Percentiles rank a stretch among this genome's conserved stretches.
Conservation (phyloP, 2,329 filamentous ascomycete genomes). For the Ceratocystis eucalypticola region DNA sequence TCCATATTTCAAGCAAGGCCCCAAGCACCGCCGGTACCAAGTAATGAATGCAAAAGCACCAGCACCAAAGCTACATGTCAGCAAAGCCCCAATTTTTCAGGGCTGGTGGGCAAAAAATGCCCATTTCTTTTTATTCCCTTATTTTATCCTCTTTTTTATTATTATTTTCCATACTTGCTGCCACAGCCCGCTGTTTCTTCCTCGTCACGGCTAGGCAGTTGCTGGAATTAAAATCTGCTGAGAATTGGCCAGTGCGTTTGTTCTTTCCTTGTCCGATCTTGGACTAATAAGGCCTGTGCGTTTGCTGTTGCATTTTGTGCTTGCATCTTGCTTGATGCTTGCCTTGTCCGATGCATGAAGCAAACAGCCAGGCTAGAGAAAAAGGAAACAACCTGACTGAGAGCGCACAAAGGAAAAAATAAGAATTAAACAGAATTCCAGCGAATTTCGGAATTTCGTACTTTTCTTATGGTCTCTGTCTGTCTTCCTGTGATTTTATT, state of each 20-base stretch:
- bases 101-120: not conserved
- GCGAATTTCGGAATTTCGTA: not conserved
- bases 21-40: not conserved
- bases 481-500: not conserved
- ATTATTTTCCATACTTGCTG: not conserved
- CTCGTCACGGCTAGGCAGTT: not conserved
- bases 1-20: not conserved
- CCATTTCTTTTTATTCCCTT: not conserved
- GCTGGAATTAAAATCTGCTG: not conserved
- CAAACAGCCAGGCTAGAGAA: not conserved
- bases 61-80: not conserved
- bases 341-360: too few relatives aligned
- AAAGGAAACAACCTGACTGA: not conserved
- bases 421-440: not conserved
- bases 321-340: not conserved
- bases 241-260: conserved; percentile 1
- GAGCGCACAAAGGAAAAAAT: not conserved
- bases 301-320: not conserved
- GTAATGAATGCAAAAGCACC: not conserved
- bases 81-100: not conserved
- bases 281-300: not conserved
- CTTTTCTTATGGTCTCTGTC: too few relatives aligned
- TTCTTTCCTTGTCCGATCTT: not conserved
- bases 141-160: not conserved
- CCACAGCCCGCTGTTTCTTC: not conserved